phyloP scores from a whole-genome alignment of 768 basidiomycete genomes.

The Termitomyces sp. region DNA sequence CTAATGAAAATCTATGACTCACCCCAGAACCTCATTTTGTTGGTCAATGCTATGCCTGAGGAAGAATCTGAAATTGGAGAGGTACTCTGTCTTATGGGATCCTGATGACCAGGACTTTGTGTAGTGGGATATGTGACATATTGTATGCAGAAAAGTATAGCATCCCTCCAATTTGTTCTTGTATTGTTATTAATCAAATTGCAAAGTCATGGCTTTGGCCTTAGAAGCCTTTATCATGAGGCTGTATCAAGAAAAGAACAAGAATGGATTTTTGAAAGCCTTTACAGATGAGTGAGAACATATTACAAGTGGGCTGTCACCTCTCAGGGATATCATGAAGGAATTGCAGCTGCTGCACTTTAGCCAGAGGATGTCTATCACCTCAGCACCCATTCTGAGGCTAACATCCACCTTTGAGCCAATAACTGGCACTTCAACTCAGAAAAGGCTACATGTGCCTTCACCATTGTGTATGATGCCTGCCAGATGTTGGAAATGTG shows the following conservation, averaged over 20 bases:
- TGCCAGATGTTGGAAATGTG: no score
- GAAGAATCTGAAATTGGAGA: slow-evolving; percentile 92
- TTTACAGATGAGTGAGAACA: slow-evolving; percentile 97
- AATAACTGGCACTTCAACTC: no score
- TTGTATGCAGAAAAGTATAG: slow-evolving; percentile 85
- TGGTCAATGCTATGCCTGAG: slow-evolving; percentile 81
- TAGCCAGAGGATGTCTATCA: no score
- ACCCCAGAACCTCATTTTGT: slow-evolving; percentile 75
- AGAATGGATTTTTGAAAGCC: slow-evolving; percentile 89
- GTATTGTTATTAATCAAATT: background rate
- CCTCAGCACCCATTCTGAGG: no score
- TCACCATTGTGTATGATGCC: no score
- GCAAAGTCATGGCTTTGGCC: slow-evolving; percentile 78
- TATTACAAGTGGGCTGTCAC: slow-evolving; percentile 89
- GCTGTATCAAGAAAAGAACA: slow-evolving; percentile 86
- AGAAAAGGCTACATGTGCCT: no score
- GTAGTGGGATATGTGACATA: slow-evolving; percentile 84
- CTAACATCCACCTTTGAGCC: no score
- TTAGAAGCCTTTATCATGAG: slow-evolving; percentile 93
- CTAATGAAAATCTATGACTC: slow-evolving; percentile 92
- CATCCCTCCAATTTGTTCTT: background rate
- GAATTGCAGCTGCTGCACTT: slow-evolving; percentile 92
- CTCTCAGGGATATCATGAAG: slow-evolving; percentile 88
- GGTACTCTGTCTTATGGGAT: slow-evolving; percentile 90
- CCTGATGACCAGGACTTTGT: slow-evolving; percentile 79